phyloP scores from a whole-genome alignment of 192 early-diverging fungal species.

The Podila epicladia region DNA sequence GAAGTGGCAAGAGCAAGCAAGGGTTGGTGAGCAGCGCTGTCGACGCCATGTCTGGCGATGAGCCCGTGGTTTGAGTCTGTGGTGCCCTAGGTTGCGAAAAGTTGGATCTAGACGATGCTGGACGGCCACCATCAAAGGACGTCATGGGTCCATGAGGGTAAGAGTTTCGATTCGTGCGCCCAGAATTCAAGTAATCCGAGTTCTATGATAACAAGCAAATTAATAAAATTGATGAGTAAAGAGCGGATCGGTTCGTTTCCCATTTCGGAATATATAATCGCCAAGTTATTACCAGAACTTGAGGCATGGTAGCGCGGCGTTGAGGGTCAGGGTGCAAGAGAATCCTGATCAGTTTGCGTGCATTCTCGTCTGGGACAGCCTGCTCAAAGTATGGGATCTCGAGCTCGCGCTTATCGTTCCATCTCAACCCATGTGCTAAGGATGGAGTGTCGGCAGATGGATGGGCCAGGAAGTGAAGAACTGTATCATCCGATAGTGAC shows the following conservation, averaged over 20 bases:
- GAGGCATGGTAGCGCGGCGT: conserved; percentile 49
- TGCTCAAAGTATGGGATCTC: conserved; percentile 56
- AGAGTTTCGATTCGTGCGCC: not conserved
- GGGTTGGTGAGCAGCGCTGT: not conserved
- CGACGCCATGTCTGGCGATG: not conserved
- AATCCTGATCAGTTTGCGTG: conserved; percentile 51
- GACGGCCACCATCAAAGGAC: not conserved
- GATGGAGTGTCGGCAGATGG: conserved; percentile 56
- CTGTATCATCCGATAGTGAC: conserved; percentile 56
- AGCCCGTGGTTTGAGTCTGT: conserved; percentile 1
- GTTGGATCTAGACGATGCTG: not conserved
- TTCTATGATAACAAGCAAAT: not conserved
- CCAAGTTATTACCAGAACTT: conserved; percentile 47
- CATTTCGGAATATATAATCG: not conserved
- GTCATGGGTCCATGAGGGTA: not conserved
- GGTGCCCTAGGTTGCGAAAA: not conserved
- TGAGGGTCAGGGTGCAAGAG: conserved; percentile 53
- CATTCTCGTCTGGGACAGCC: conserved; percentile 42
- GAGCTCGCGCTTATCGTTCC: conserved; percentile 50
- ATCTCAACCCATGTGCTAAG: conserved; percentile 54
- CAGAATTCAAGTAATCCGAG: conserved; percentile 9
- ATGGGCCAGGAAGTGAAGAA: conserved; percentile 60
- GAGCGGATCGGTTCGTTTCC: no score
- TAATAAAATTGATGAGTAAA: no score
- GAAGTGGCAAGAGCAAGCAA: not conserved